Conservation (phyloP, 2,329 filamentous ascomycete species). For the Venturiaceae sp. region DNA sequence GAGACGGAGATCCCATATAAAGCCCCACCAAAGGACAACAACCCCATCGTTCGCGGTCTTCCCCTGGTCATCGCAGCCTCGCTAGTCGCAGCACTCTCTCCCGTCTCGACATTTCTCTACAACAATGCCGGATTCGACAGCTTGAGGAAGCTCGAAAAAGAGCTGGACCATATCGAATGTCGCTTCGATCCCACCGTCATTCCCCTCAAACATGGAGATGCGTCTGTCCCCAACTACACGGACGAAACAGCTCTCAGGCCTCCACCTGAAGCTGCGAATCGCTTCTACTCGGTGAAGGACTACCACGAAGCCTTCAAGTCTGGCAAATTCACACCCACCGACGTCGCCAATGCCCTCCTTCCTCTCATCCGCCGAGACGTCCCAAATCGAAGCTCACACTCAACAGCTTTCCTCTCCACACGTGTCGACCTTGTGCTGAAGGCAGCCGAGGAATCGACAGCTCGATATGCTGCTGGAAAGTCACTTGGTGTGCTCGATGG, state of each 20-base stretch:
- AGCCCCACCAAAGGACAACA: slow-evolving; percentile 34
- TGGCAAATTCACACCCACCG: slow-evolving; percentile 59
- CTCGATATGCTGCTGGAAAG: slow-evolving; percentile 58
- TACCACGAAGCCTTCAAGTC: slow-evolving; percentile 67
- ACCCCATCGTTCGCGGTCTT: slow-evolving; percentile 60
- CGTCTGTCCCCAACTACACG: slow-evolving; percentile 11
- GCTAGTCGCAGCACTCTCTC: slow-evolving; percentile 51
- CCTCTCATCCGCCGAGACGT: slow-evolving; percentile 57
- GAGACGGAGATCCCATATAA: slow-evolving; percentile 22
- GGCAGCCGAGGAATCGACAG: slow-evolving; percentile 63
- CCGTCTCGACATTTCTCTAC: slow-evolving; percentile 59
- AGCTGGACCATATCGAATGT: slow-evolving; percentile 43
- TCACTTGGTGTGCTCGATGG: slow-evolving; percentile 66
- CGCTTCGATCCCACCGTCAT: slow-evolving; percentile 50
- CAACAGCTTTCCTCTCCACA: slow-evolving; percentile 62
- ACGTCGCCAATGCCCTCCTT: slow-evolving; percentile 62
- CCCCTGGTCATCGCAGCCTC: slow-evolving; percentile 52
- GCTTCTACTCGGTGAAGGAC: slow-evolving; percentile 58
- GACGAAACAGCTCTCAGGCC: neutral
- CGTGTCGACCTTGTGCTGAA: slow-evolving; percentile 52
- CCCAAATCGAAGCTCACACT: slow-evolving; percentile 46
- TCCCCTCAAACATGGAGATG: slow-evolving; percentile 24
- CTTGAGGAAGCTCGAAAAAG: slow-evolving; percentile 41
- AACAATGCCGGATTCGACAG: slow-evolving; percentile 56
- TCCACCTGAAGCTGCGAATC: neutral